Percentiles rank a stretch among this genome's conserved stretches.
Evolutionary conservation across 169 alveolate species (phyloP).

Genomic region (Theileria parva): DNA sequence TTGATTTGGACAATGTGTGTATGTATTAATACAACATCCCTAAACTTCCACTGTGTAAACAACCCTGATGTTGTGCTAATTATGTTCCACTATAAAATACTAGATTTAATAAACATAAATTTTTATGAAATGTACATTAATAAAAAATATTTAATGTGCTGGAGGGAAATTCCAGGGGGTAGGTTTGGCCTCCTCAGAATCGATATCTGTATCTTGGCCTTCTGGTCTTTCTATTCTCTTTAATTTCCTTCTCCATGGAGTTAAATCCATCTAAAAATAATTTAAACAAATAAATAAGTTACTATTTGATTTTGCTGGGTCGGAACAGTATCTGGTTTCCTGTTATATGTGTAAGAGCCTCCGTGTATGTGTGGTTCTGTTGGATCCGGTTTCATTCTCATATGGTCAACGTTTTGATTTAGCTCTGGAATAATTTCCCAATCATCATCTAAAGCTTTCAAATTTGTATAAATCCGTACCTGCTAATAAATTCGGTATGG

Average conservation of each 20-base stretch:
- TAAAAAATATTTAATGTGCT: slow-evolving; percentile 23
- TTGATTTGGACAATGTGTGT: not conserved
- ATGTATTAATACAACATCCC: not conserved
- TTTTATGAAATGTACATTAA: not conserved
- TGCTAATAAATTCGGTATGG: slow-evolving; percentile 73
- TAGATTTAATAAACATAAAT: not conserved
- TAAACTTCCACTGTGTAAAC: slow-evolving; percentile 6
- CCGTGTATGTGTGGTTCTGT: slow-evolving; percentile 64
- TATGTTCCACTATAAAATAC: slow-evolving; percentile 8
- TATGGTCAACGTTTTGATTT: slow-evolving; percentile 25
- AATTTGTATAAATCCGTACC: slow-evolving; percentile 56
- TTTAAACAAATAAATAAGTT: not conserved
- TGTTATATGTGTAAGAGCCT: slow-evolving; percentile 37
- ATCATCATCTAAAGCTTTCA: slow-evolving; percentile 50
- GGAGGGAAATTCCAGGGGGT: slow-evolving; percentile 61
- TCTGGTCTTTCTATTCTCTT: slow-evolving; percentile 17
- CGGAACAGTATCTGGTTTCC: slow-evolving; percentile 59
- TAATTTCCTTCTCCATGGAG: slow-evolving; percentile 80
- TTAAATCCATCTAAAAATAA: slow-evolving; percentile 67
- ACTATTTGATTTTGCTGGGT: slow-evolving; percentile 34
- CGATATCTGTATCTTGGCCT: slow-evolving; percentile 14
- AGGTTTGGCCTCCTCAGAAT: slow-evolving; percentile 52
- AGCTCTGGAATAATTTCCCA: slow-evolving; percentile 65
- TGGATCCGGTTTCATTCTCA: slow-evolving; percentile 67
- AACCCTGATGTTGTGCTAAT: slow-evolving; percentile 5